Evolutionary conservation across 2,329 filamentous ascomycete species (phyloP), one percentile per base, ranked within the genome.

Genomic region (Pseudonectria foliicola): DNA sequence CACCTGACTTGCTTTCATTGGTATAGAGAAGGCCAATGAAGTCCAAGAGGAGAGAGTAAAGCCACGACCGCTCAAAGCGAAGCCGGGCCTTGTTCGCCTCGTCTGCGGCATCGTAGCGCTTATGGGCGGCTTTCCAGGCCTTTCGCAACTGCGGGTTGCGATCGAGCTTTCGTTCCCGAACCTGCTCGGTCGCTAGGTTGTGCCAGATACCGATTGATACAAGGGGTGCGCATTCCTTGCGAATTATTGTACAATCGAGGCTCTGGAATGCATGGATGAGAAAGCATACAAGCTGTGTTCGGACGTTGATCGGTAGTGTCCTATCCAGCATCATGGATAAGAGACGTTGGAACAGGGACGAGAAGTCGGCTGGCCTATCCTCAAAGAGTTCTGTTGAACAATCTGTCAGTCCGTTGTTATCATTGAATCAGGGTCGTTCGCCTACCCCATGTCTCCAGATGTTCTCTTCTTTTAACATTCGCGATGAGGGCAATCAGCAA

Each of bases 151-250:
- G 80, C n/a, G 77, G 63, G 30, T 76, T 75, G 47, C 85, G 80
- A 28, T 85, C 79, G 21, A 98, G 71, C 36, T 80, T 76, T 24
- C 68, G 67, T 35, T 94, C 85, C 46, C 87, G 77, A 43, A 80
- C 75, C 39, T 74, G 71, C 24, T 93, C 87, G 37, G 75, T 84
- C 21, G 85, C 84, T 25, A 98, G 66, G 55, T 95, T 93, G 53
- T 96, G 86, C 92, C 92, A 98, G 50, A 92, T 87, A 1, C 85
- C 82, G 50, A 98, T 95, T 10, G 88, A 92, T 13, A 98, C 90
- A 33, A 98, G 68, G 2, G 93, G 87, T 6, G 90, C 92, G 61
- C 92, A 96, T 67, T 98, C 92, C 60, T 95, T 96, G 43, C 92
- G 81, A 32, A 98, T 85, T 37, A 94, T 75, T 25, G 77, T 75